These are phyloP conservation scores for Cordyceps javanica DNA, from an alignment of 2,329 filamentous ascomycete species.

Conservation along the genomic window DNA sequence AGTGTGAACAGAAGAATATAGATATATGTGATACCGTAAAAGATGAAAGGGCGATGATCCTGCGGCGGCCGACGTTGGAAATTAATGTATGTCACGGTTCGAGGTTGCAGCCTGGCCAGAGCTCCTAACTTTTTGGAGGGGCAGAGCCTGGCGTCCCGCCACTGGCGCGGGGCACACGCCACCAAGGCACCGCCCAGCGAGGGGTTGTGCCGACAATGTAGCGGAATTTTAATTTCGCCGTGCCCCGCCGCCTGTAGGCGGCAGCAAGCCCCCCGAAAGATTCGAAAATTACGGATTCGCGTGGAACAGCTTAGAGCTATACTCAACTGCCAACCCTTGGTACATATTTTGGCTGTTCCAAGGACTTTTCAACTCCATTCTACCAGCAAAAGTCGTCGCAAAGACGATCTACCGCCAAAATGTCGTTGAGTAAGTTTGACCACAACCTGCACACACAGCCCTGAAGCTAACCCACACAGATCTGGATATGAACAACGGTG, in stretches of 20 bases:
- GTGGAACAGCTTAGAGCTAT: slow-evolving; percentile 12
- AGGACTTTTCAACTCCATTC: slow-evolving; percentile 1
- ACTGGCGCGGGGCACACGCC: slow-evolving; percentile 12
- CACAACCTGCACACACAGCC: background rate
- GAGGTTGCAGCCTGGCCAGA: background rate
- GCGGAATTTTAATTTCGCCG: slow-evolving; percentile 14
- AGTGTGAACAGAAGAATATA: background rate
- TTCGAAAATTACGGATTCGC: slow-evolving; percentile 19
- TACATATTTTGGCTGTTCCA: slow-evolving; percentile 10
- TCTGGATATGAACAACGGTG: slow-evolving; percentile 81
- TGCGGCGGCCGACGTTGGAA: background rate
- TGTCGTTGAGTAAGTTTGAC: slow-evolving; percentile 21
- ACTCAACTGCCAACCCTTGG: slow-evolving; percentile 6
- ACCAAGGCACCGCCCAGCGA: background rate
- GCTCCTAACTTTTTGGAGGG: background rate
- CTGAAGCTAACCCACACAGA: slow-evolving; percentile 47
- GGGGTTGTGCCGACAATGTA: slow-evolving; percentile 6
- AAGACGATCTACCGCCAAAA: slow-evolving; percentile 12
- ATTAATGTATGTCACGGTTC: background rate
- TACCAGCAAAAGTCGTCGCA: slow-evolving; percentile 3
- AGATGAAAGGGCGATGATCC: background rate
- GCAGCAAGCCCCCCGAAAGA: slow-evolving; percentile 17
- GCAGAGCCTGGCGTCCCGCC: background rate
- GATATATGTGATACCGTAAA: background rate
- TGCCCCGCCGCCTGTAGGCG: slow-evolving; percentile 7